These are phyloP conservation scores for Trichoderma virens DNA, from an alignment of 495 filamentous ascomycete genomes.

Conservation along the genomic window DNA sequence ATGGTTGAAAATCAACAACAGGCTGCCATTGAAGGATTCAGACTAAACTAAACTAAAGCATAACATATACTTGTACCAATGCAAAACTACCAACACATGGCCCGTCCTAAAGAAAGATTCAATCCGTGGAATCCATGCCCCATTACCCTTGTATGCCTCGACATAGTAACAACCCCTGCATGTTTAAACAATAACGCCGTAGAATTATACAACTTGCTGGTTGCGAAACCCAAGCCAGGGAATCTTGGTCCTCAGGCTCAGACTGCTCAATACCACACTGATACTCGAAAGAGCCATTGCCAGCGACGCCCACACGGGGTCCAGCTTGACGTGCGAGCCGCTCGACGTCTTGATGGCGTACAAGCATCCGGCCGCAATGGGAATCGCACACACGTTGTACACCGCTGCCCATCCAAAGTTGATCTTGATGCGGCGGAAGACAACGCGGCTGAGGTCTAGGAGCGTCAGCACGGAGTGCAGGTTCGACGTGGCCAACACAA, in stretches of 20 bases:
- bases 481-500: slow-evolving; percentile 74
- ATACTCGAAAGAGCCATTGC: slow-evolving; percentile 85
- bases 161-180: too few relatives aligned
- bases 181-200: too few relatives aligned
- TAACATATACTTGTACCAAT: too few relatives aligned
- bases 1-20: too few relatives aligned
- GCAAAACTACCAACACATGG: too few relatives aligned
- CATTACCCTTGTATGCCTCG: too few relatives aligned
- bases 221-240: slow-evolving; percentile 42
- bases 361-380: slow-evolving; percentile 73
- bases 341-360: slow-evolving; percentile 57
- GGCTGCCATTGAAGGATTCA: too few relatives aligned
- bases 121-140: too few relatives aligned
- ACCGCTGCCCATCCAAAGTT: slow-evolving; percentile 89
- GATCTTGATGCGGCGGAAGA: slow-evolving; percentile 72
- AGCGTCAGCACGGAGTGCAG: slow-evolving; percentile 64
- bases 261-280: slow-evolving; percentile 67
- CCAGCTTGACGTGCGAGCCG: slow-evolving; percentile 47
- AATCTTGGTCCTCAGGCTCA: slow-evolving; percentile 49
- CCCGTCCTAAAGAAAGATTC: too few relatives aligned
- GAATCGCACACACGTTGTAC: slow-evolving; percentile 74
- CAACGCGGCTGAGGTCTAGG: slow-evolving; percentile 58
- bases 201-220: neutral
- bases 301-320: slow-evolving; percentile 77
- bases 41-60: too few relatives aligned